Evolutionary conservation across 352 stramenopile genomes (phyloP).

Genomic region (Phytopythium oedochilum): DNA sequence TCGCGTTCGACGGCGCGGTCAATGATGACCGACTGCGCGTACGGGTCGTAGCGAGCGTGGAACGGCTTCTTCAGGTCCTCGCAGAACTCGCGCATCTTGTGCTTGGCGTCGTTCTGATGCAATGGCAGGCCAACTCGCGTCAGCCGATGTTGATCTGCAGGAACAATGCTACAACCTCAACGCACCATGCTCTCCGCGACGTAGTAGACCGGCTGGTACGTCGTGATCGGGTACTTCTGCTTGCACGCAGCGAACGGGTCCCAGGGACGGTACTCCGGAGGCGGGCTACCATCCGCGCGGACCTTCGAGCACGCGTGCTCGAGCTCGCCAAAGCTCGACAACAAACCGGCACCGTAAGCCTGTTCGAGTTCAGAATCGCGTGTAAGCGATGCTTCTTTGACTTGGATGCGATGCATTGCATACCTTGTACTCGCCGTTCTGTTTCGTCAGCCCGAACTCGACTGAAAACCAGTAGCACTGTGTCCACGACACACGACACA

Average conservation of each 20-base stretch:
- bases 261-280: conserved; percentile 91
- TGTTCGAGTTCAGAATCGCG: neutral
- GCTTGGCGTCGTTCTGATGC: conserved; percentile 85
- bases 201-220: conserved; percentile 97
- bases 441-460: conserved; percentile 95
- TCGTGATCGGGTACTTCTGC: conserved; percentile 97
- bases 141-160: neutral
- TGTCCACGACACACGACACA: neutral
- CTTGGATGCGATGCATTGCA: neutral
- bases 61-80: conserved; percentile 95
- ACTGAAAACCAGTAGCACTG: conserved; percentile 98
- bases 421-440: conserved; percentile 92
- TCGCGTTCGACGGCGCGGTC: conserved; percentile 69
- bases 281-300: conserved; percentile 50
- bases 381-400: too few relatives aligned
- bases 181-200: conserved; percentile 91
- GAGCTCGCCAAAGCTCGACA: conserved; percentile 97
- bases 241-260: conserved; percentile 91
- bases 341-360: conserved; percentile 94
- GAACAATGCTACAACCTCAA: neutral
- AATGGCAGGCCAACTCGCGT: neutral
- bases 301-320: conserved; percentile 91
- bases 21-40: conserved; percentile 85
- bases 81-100: conserved; percentile 94
- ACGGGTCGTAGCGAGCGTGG: conserved; percentile 93